Evolutionary conservation across 768 basidiomycete species (phyloP).

Genomic region (Amanita polypyramis): DNA sequence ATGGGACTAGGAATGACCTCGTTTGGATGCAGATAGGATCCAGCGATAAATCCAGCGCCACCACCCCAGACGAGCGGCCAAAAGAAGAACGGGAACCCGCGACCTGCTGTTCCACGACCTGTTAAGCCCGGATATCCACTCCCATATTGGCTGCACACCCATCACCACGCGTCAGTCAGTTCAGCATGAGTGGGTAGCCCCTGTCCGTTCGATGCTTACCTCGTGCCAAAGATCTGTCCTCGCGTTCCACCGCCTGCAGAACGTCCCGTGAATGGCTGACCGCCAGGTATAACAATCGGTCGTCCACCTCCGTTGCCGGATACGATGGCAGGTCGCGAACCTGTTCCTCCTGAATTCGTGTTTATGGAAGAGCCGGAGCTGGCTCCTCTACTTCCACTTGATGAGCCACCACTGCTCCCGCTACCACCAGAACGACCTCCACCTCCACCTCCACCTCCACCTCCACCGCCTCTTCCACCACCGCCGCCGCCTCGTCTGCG

Average conservation of each 20-base stretch:
- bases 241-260: slow-evolving; percentile 43
- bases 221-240: slow-evolving; percentile 29
- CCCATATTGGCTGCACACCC: slow-evolving; percentile 43
- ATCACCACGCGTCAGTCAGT: too few relatives aligned
- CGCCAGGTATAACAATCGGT: slow-evolving; percentile 27
- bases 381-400: slow-evolving; percentile 11
- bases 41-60: slow-evolving; percentile 15
- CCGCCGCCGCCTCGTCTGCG: slow-evolving; percentile 10
- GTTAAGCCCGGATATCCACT: slow-evolving; percentile 50
- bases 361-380: slow-evolving; percentile 14
- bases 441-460: background rate
- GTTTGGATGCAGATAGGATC: slow-evolving; percentile 12
- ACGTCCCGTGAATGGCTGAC: slow-evolving; percentile 37
- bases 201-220: too few relatives aligned
- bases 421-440: too few relatives aligned
- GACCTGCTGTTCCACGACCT: slow-evolving; percentile 34
- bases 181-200: too few relatives aligned
- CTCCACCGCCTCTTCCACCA: background rate
- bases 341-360: slow-evolving; percentile 10
- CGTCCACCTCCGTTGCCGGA: slow-evolving; percentile 22
- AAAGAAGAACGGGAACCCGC: slow-evolving; percentile 53
- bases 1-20: background rate
- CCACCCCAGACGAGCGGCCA: slow-evolving; percentile 52
- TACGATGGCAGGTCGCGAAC: slow-evolving; percentile 14
- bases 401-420: too few relatives aligned